phyloP scores from a whole-genome alignment of 805 yeast genomes.

The Saturnispora zaruensis region DNA sequence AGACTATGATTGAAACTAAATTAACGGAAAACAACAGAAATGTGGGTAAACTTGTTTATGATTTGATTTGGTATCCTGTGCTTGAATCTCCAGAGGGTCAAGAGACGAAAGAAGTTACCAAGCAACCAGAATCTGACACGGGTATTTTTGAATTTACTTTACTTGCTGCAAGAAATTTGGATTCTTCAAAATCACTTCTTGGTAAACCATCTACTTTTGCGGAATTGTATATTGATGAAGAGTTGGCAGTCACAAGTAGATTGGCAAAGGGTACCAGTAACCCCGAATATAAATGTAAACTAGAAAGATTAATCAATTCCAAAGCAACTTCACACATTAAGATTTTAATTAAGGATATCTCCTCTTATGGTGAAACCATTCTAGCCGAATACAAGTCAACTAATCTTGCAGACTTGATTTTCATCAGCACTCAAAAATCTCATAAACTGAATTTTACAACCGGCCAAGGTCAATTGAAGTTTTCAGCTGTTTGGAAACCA shows the following conservation, averaged over 20 bases:
- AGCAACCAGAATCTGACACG: slow-evolving; percentile 51
- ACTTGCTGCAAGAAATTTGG: slow-evolving; percentile 53
- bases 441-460: slow-evolving; percentile 38
- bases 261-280: slow-evolving; percentile 58
- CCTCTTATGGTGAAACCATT: slow-evolving; percentile 38
- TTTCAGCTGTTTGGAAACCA: slow-evolving; percentile 65
- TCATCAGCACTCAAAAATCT: slow-evolving; percentile 43
- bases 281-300: slow-evolving; percentile 60
- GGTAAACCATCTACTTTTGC: slow-evolving; percentile 60
- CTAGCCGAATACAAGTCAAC: slow-evolving; percentile 47
- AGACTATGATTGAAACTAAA: slow-evolving; percentile 36
- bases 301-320: slow-evolving; percentile 55
- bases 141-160: slow-evolving; percentile 63
- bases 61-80: slow-evolving; percentile 43
- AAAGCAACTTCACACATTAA: slow-evolving; percentile 48
- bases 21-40: slow-evolving; percentile 42
- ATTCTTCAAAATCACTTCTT: slow-evolving; percentile 39
- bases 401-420: slow-evolving; percentile 42
- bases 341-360: slow-evolving; percentile 53
- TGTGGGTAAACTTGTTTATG: slow-evolving; percentile 54
- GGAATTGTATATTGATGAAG: slow-evolving; percentile 50
- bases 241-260: slow-evolving; percentile 49
- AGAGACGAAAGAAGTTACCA: slow-evolving; percentile 42
- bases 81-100: slow-evolving; percentile 30
- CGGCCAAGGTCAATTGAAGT: slow-evolving; percentile 47